phyloP scores from a whole-genome alignment of 768 basidiomycete species.

The Phlebiopsis gigantea region DNA sequence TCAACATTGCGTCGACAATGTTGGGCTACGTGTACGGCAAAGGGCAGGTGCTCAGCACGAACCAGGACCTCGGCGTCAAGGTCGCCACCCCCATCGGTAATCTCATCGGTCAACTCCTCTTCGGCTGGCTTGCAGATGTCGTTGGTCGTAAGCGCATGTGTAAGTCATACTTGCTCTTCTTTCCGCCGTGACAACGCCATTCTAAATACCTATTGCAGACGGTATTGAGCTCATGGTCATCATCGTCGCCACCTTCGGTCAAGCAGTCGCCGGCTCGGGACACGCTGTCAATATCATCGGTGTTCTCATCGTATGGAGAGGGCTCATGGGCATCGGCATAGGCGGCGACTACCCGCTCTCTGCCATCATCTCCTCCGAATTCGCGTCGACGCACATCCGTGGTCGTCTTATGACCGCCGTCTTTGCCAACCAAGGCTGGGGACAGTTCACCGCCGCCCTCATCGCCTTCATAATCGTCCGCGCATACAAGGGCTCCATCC shows the following conservation, averaged over 20 bases:
- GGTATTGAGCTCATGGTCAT: constrained; percentile 39
- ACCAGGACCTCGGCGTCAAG: constrained; percentile 43
- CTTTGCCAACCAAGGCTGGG: constrained; percentile 43
- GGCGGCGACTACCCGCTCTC: constrained; percentile 34
- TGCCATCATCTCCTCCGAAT: constrained; percentile 44
- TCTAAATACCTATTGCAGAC: too few relatives aligned
- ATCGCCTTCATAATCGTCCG: constrained; percentile 60
- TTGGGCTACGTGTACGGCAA: constrained; percentile 38
- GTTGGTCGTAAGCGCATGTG: constrained; percentile 36
- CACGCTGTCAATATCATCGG: constrained; percentile 36
- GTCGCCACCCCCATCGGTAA: constrained; percentile 37
- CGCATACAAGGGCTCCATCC: constrained; percentile 62
- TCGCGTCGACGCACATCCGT: constrained; percentile 40
- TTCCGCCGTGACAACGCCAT: too few relatives aligned
- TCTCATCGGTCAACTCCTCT: constrained; percentile 36
- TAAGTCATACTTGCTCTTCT: constrained; percentile 15
- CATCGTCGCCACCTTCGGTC: constrained; percentile 33
- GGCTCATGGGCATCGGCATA: constrained; percentile 10
- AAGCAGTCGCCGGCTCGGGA: constrained; percentile 33
- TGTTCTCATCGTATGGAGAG: constrained; percentile 39
- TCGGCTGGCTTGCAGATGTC: constrained; percentile 41
- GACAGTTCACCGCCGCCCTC: constrained; percentile 52
- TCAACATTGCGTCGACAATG: constrained; percentile 42
- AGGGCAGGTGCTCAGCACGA: constrained; percentile 28
- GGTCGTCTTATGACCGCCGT: constrained; percentile 46